phyloP scores from a whole-genome alignment of 192 early-diverging fungal species.

The Paraglomus brasilianum region DNA sequence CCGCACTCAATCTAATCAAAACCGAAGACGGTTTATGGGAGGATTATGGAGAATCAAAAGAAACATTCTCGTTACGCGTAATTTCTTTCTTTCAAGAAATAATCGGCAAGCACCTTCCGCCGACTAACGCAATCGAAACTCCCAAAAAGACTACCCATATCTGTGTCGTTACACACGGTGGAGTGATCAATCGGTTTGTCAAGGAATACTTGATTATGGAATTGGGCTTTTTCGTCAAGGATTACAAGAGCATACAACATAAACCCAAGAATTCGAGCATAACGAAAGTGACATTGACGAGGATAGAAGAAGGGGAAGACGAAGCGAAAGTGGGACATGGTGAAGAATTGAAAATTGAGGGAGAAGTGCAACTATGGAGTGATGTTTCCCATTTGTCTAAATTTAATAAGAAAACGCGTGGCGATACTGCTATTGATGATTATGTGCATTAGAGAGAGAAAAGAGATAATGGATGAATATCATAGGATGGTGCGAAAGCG shows the following conservation, averaged over 20 bases:
- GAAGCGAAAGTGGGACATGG: constrained; percentile 5
- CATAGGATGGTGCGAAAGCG: too few species aligned
- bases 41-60: constrained; percentile 30
- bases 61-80: constrained; percentile 10
- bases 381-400: constrained; percentile 21
- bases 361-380: constrained; percentile 23
- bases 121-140: not conserved
- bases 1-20: constrained; percentile 26
- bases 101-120: constrained; percentile 16
- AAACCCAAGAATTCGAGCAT: constrained; percentile 26
- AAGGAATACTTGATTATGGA: constrained; percentile 21
- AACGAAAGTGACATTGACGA: constrained; percentile 16
- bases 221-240: constrained; percentile 25
- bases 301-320: not conserved
- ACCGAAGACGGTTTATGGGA: constrained; percentile 16
- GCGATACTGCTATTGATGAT: constrained; percentile 30
- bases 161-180: constrained; percentile 22
- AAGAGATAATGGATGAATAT: too few species aligned
- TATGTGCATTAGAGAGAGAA: constrained; percentile 11
- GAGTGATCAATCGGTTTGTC: constrained; percentile 20
- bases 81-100: constrained; percentile 24
- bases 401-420: constrained; percentile 12
- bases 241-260: constrained; percentile 28
- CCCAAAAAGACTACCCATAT: constrained; percentile 15
- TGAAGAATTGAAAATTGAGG: constrained; percentile 19